Base-by-base conservation (phyloP, 495 filamentous ascomycete genomes). In the Neurospora pannonica region DNA sequence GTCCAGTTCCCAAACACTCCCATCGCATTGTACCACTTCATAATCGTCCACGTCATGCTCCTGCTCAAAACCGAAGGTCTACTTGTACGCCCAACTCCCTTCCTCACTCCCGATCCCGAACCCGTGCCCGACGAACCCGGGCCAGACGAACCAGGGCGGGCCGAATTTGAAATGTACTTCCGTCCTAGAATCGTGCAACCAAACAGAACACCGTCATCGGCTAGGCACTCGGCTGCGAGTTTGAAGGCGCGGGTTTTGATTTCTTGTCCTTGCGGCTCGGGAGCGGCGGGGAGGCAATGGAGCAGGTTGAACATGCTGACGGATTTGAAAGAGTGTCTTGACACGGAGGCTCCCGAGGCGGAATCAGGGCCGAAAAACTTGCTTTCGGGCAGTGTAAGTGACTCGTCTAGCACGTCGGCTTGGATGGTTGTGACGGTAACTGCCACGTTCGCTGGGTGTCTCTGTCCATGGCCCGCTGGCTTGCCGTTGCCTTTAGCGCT, bases 271-370 rank as follows among this genome's bases (percentile, higher is more conserved):
- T 24, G 10, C 24, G 72, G 46, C 54, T 80, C 77, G 17, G 77
- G 71, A 0, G 73, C 48, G 0, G 77, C 78, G 0, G 83, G 81
- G 3, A 86, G 46, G 72, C 84, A 84, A 71, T 86, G 84, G 3
- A 86, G 60, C 3, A 85, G 42, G 71, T 83, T 83, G 74, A 84
- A 85, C 73, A 82, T 77, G 42, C 80, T 83, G 38, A 86, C 77
- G 0, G 81, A 82, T 71, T 82, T 79, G 38, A 82, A 82, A 40
- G 38, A 40, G 38, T 4, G 38, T 40, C 38, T 40, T 13, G 38
- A 40, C 11, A 40, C 5, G 38, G 38, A 60, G 4, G 43, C 0
- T 48, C n/a, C 43, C 43, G 4, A 21, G 43, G 43, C 9, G n/a
- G 21, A 60, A 5, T 1, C 21, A 1, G 46, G 46, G 8, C 15